A percentile compares a stretch with the other conserved stretches of the same genome.
Evolutionary conservation across 164 flowering plant genomes (phyloP).

Genomic region (Vitis rupestris): DNA sequence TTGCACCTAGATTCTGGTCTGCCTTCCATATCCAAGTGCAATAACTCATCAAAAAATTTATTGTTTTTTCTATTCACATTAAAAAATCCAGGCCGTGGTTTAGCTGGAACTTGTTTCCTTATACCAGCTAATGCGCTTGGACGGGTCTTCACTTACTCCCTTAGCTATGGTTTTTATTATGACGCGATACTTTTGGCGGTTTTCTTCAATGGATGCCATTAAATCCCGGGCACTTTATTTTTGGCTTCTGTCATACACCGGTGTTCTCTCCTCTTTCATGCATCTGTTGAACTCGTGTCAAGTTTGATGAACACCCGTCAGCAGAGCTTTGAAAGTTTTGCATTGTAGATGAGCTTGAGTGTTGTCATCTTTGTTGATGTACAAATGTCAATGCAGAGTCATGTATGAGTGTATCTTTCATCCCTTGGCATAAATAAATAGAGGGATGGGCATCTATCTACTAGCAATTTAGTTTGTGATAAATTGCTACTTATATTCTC

Average conservation of each 20-base stretch:
- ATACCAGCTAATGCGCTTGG: constrained; percentile 11
- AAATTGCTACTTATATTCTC: constrained; percentile 15
- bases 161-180: background rate
- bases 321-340: constrained; percentile 11
- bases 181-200: constrained; percentile 11
- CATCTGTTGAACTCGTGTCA: constrained; percentile 13
- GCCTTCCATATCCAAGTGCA: constrained; percentile 6
- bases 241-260: constrained; percentile 1
- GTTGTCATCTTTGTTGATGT: background rate
- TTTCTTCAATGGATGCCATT: background rate
- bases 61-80: constrained; percentile 8
- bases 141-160: constrained; percentile 1
- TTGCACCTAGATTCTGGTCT: background rate
- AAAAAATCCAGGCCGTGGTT: constrained; percentile 14
- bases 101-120: constrained; percentile 27
- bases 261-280: constrained; percentile 9
- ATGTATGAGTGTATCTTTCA: background rate
- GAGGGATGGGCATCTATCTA: background rate
- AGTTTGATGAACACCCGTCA: constrained; percentile 14
- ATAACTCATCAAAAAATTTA: constrained; percentile 6
- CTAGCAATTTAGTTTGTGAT: background rate
- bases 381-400: constrained; percentile 1
- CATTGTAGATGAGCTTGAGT: background rate
- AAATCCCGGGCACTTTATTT: background rate
- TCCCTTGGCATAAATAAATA: background rate